Evolutionary conservation across 345 rosid species (phyloP).

Genomic region (Arabis alpina): DNA sequence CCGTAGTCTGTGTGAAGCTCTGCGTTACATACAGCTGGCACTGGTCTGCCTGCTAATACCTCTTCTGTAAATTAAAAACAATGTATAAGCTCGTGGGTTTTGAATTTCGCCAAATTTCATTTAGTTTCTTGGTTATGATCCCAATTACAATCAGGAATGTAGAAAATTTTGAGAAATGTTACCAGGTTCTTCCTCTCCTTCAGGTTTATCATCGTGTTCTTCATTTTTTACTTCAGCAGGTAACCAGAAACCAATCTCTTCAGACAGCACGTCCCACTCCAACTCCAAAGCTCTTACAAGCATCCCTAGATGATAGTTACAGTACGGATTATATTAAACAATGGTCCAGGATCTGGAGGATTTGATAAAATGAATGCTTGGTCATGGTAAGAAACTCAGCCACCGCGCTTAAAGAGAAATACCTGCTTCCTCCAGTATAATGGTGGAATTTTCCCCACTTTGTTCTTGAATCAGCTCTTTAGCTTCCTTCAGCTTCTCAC

Average conservation of each 20-base stretch:
- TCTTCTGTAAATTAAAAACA: constrained; percentile 54
- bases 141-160: constrained; percentile 1
- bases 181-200: constrained; percentile 83
- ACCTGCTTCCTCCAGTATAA: constrained; percentile 80
- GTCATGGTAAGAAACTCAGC: constrained; percentile 14
- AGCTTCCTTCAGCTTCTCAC: constrained; percentile 72
- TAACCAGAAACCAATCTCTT: constrained; percentile 89
- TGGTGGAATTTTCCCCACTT: constrained; percentile 53
- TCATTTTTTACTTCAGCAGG: constrained; percentile 67
- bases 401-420: constrained; percentile 19
- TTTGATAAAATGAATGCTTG: constrained; percentile 10
- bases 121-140: constrained; percentile 10
- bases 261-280: constrained; percentile 75
- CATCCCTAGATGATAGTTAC: constrained; percentile 50
- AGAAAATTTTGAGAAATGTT: constrained; percentile 28
- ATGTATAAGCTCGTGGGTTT: constrained; percentile 25
- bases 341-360: not conserved
- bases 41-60: constrained; percentile 85
- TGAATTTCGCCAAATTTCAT: constrained; percentile 7
- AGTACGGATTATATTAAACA: not conserved
- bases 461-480: constrained; percentile 54
- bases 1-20: constrained; percentile 93
- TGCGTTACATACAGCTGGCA: constrained; percentile 73
- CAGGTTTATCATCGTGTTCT: constrained; percentile 89
- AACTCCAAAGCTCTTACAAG: constrained; percentile 77